Percentiles rank a stretch among this genome's conserved stretches.
Evolutionary conservation across 2,329 filamentous ascomycete species (phyloP).

Genomic region (Dryadomyces sulphureus): DNA sequence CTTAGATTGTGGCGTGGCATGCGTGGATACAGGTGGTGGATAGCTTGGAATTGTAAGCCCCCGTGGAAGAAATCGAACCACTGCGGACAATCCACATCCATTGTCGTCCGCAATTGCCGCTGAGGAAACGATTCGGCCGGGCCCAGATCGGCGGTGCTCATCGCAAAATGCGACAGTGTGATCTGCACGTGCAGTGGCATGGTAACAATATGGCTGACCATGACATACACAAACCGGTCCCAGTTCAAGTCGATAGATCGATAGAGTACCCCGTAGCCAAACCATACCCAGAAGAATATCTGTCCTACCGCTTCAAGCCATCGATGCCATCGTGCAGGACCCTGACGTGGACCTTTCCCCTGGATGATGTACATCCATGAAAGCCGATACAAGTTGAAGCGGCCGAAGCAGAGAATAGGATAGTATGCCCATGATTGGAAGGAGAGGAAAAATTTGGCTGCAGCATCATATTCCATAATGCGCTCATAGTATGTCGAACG

Average conservation of each 20-base stretch:
- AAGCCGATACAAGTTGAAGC: constrained; percentile 75
- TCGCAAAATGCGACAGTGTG: constrained; percentile 82
- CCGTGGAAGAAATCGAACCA: constrained; percentile 88
- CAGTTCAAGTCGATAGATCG: constrained; percentile 52
- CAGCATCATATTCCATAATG: constrained; percentile 61
- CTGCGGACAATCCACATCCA: constrained; percentile 78
- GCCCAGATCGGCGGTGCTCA: constrained; percentile 80
- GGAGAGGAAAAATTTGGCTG: constrained; percentile 55
- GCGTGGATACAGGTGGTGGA: constrained; percentile 74
- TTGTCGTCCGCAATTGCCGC: constrained; percentile 81
- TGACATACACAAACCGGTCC: constrained; percentile 57
- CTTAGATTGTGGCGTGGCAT: constrained; percentile 77
- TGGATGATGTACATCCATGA: constrained; percentile 65
- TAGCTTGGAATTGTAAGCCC: constrained; percentile 76
- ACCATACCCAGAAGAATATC: constrained; percentile 74
- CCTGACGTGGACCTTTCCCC: constrained; percentile 56
- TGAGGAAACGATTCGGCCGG: constrained; percentile 77
- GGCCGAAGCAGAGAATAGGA: constrained; percentile 61
- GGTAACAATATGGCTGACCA: constrained; percentile 68
- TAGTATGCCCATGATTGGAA: constrained; percentile 77
- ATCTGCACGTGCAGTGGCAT: constrained; percentile 81
- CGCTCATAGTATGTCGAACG: constrained; percentile 73
- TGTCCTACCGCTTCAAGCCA: constrained; percentile 68
- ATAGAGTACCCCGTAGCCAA: constrained; percentile 71
- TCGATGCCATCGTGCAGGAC: constrained; percentile 69